phyloP scores from a whole-genome alignment of 768 basidiomycete species.

The Auricularia sp. region DNA sequence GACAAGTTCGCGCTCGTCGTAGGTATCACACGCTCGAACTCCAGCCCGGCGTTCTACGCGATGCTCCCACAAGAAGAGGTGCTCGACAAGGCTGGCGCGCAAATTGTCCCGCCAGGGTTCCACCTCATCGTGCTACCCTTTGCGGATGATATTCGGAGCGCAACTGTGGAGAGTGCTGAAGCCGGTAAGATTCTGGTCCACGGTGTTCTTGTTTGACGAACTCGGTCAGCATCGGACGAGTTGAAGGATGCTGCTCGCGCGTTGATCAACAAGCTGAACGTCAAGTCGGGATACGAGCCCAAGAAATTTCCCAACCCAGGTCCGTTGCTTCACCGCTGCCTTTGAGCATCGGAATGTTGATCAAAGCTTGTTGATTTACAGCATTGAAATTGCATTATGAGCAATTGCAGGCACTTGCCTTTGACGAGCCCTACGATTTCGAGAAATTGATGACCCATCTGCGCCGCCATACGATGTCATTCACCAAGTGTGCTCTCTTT shows the following conservation, averaged over 20 bases:
- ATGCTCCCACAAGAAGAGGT: constrained; percentile 82
- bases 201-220: too few species aligned
- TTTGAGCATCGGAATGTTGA: not conserved
- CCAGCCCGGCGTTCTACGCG: constrained; percentile 71
- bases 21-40: constrained; percentile 56
- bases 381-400: constrained; percentile 83
- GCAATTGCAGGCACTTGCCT: constrained; percentile 85
- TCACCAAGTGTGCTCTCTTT: constrained; percentile 50
- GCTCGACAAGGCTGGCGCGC: constrained; percentile 58
- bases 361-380: constrained; percentile 17
- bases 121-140: constrained; percentile 91
- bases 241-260: constrained; percentile 56
- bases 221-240: constrained; percentile 49
- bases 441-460: constrained; percentile 71
- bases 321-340: constrained; percentile 26
- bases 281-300: constrained; percentile 81
- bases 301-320: constrained; percentile 88
- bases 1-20: constrained; percentile 75
- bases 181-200: constrained; percentile 37
- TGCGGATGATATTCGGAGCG: constrained; percentile 84
- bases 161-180: constrained; percentile 55
- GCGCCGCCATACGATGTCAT: constrained; percentile 68
- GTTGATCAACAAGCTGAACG: constrained; percentile 69
- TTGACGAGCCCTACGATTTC: constrained; percentile 79
- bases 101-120: constrained; percentile 74